Base-by-base conservation (phyloP, 495 filamentous ascomycete species). In the Xylaria palmicola region DNA sequence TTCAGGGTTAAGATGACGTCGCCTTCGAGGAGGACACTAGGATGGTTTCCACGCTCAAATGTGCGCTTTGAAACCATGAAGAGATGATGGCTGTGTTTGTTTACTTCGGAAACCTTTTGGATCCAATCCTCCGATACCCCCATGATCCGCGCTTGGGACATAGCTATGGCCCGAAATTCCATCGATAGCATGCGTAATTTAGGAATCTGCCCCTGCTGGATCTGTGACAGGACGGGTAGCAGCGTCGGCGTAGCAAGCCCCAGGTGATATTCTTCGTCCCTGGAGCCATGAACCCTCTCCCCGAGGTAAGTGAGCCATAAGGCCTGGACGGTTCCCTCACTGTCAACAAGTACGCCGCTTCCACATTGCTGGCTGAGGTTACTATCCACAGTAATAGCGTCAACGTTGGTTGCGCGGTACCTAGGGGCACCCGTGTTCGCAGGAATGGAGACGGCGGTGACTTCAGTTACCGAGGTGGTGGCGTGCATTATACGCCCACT, bases 71-170 rank as follows among this genome's bases (percentile, higher is more conserved):
- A 91, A 26, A 99, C 90, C 90, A 99, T 95, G 79, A 99, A 99
- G 20, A 99, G 84, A 74, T 98, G 94, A 72, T 99, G 94, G 52
- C 89, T 88, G 17, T 93, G 86, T 8, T 90, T 89, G 67, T 97
- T 97, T 54, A 92, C 89, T 53, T 84, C 73, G 34, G 93, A 87
- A 22, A 97, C 92, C 74, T 89, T 87, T 62, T 89, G 81, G 64
- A 98, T 96, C 95, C 94, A 97, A 50, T 95, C 89, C 67, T 97
- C 93, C 0, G 89, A 89, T 6, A 97, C 91, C 30, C 95, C 95
- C 95, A 99, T 98, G 61, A 97, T 91, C 26, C 93, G 88, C n/a
- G 89, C 94, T 76, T 98, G 94, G 59, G 86, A 90, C 94, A 99
- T 98, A 67, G 96, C 91, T 30, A 98, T 90, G 37, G 93, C 86